phyloP scores from a whole-genome alignment of 495 filamentous ascomycete genomes.

The Hyaloscypha variabilis region DNA sequence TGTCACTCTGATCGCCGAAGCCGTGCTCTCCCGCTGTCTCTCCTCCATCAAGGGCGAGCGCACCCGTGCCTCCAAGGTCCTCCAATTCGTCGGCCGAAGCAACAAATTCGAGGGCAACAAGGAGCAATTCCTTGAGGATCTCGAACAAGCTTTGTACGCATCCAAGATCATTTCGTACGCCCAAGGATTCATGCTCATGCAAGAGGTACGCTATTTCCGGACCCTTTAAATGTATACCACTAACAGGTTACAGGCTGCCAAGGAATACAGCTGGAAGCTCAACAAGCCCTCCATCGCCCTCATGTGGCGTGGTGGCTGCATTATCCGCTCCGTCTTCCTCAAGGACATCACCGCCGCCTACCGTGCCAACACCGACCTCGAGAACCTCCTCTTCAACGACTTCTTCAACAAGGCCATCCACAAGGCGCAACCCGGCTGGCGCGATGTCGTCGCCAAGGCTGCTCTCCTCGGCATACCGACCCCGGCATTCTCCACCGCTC shows the following conservation, averaged over 20 bases:
- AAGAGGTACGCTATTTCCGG: constrained; percentile 68
- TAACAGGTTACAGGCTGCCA: constrained; percentile 69
- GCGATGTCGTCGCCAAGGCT: constrained; percentile 89
- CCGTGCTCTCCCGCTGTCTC: constrained; percentile 93
- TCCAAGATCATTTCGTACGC: constrained; percentile 99
- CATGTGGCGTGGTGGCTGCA: constrained; percentile 99
- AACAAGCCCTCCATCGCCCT: constrained; percentile 99
- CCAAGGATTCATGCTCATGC: constrained; percentile 99
- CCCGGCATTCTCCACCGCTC: constrained; percentile 92
- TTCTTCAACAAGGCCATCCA: constrained; percentile 99
- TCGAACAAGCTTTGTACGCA: constrained; percentile 97
- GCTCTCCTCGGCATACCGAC: constrained; percentile 93
- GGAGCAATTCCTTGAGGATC: constrained; percentile 89
- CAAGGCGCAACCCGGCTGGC: constrained; percentile 93
- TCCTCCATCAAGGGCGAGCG: constrained; percentile 95
- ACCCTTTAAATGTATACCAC: constrained; percentile 26
- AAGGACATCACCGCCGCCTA: constrained; percentile 99
- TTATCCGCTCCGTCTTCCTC: constrained; percentile 99
- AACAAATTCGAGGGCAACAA: constrained; percentile 86
- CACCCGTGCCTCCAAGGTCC: constrained; percentile 74
- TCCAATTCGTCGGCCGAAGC: constrained; percentile 70
- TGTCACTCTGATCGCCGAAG: constrained; percentile 96
- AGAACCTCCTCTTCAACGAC: constrained; percentile 97
- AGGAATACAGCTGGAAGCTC: constrained; percentile 95
- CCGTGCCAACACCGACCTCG: constrained; percentile 89